These are phyloP conservation scores for Rhynchospora pubera DNA, from an alignment of 176 grass and related monocot genomes.

Conservation along the genomic window DNA sequence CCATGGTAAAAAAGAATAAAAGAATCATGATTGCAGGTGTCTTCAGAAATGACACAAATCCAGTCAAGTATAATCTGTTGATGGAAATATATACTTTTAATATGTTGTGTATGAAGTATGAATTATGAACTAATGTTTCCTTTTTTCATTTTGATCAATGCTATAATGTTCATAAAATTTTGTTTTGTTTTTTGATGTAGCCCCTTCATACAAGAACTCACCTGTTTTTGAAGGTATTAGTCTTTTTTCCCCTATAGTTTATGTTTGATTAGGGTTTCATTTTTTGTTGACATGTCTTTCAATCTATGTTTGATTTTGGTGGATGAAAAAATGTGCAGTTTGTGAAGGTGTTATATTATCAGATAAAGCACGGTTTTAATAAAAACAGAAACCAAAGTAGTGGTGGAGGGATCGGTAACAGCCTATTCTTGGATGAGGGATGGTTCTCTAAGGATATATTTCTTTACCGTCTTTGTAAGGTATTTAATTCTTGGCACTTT, in stretches of 20 bases:
- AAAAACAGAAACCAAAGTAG: constrained; percentile 31
- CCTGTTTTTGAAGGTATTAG: constrained; percentile 64
- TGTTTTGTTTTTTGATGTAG: constrained; percentile 38
- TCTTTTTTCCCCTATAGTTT: neutral
- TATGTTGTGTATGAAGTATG: neutral
- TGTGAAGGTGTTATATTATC: constrained; percentile 62
- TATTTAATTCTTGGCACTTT: constrained; percentile 32
- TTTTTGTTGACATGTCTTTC: neutral
- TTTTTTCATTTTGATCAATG: neutral
- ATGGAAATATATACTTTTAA: neutral
- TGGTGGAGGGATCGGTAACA: constrained; percentile 24
- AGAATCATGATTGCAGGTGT: too few species aligned
- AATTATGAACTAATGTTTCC: neutral
- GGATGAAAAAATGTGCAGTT: constrained; percentile 44
- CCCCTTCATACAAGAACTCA: constrained; percentile 79
- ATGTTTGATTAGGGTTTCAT: neutral
- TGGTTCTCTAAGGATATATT: constrained; percentile 82
- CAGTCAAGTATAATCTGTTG: neutral
- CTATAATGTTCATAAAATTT: neutral
- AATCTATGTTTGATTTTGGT: neutral
- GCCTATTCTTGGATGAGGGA: constrained; percentile 68
- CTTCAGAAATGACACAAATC: too few species aligned
- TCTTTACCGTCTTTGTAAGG: constrained; percentile 78
- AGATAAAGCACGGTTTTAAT: constrained; percentile 68
- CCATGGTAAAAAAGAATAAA: neutral